Evolutionary conservation across 345 rosid genomes (phyloP), one percentile per base, ranked within the genome.

Genomic region (Viola odorata): DNA sequence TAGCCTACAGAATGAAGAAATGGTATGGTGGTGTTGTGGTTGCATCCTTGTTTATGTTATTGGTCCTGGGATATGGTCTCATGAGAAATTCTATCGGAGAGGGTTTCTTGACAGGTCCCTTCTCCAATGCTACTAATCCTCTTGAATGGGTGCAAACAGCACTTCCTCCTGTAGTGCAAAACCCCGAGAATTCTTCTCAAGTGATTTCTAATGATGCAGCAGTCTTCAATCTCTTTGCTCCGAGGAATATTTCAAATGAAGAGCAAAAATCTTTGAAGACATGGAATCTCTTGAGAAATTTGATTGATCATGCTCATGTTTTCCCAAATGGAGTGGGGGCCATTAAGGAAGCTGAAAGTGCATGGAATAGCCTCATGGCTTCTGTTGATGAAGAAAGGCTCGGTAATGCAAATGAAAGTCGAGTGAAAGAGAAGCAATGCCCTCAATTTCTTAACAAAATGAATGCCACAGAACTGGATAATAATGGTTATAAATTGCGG

Each of bases 331-430:
- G 92, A 72, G 68, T 86, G 38, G 96, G 85, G 51, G 99, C 97
- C 5, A 84, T 94, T 16, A 90, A 85, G 78, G 97, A 88, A 77
- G 99, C 96, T 61, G 80, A 82, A 71, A 81, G 65, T 79, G 97
- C 95, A 32, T 94, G 97, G 96, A 77, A 72, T 68, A 82, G 44
- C 66, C 95, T 90, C 63, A 76, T 94, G 87, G 77, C 74, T 54
- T 80, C 89, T n/a, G 65, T 83, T 59, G 84, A 88, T 64, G 84
- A 82, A 70, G 81, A 94, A 78, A 87, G 77, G 53, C 80, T 64
- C 32, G 73, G 69, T 63, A 73, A 69, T 70, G 47, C 48, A 9
- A 85, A 80, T 70, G 87, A 73, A 55, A 88, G 80, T 52, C 78
- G 48, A 61, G 64, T 41, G 12, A 62, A 78, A 66, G 91, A 83